phyloP scores from a whole-genome alignment of 306 rosid species.

The Argentina anserina region DNA sequence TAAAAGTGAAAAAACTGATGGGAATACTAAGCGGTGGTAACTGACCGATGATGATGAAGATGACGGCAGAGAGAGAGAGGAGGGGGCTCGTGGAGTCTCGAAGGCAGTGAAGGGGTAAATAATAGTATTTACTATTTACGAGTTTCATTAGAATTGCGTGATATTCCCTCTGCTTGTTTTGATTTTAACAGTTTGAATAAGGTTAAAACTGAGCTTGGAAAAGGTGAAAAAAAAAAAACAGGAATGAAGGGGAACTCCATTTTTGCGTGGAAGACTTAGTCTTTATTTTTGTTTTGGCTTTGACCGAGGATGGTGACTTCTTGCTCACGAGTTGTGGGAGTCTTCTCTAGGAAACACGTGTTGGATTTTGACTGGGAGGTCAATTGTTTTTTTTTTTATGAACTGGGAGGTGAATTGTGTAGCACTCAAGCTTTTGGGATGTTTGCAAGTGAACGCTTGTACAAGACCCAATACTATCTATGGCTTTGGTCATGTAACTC shows the following conservation, averaged over 20 bases:
- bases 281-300: not conserved
- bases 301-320: constrained; percentile 3
- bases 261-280: not conserved
- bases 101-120: constrained; percentile 9
- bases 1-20: not conserved
- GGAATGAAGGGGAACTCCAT: not conserved
- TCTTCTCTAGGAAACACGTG: not conserved
- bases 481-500: not conserved
- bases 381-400: too few relatives aligned
- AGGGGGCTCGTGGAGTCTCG: constrained; percentile 32
- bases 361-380: not conserved
- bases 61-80: constrained; percentile 18
- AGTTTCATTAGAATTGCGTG: constrained; percentile 36
- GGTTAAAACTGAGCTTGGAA: not conserved
- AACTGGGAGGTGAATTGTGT: not conserved
- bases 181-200: not conserved
- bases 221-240: not conserved
- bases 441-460: not conserved
- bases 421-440: constrained; percentile 5
- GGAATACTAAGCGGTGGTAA: not conserved
- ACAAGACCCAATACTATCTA: not conserved
- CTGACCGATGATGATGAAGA: constrained; percentile 10
- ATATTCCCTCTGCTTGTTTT: constrained; percentile 25
- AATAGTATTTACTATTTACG: not conserved
- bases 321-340: not conserved